Conservation (phyloP, 1,284 basidiomycete species). For the Bjerkandera adusta region DNA sequence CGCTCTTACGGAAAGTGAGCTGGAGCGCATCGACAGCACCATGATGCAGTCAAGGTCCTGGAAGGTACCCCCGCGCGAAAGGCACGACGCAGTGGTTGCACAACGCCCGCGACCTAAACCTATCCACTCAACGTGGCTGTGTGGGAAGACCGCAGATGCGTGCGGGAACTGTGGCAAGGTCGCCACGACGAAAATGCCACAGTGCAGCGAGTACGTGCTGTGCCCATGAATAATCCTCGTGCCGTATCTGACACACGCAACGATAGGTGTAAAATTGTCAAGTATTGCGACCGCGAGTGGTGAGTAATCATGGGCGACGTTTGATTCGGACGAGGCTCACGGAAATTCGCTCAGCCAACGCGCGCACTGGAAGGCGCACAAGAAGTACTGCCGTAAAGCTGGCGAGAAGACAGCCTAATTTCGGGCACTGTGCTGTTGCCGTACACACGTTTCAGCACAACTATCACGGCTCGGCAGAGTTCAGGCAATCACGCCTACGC, state of each 20-base stretch:
- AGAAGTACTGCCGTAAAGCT: constrained; percentile 3
- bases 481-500: too few species aligned
- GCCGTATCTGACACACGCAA: not conserved
- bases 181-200: constrained; percentile 3
- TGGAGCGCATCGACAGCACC: constrained; percentile 9
- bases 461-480: too few species aligned
- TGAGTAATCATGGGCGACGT: too few species aligned
- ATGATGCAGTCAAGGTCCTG: not conserved
- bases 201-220: constrained; percentile 6
- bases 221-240: too few species aligned
- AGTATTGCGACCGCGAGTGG: constrained; percentile 9
- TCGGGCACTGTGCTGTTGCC: too few species aligned
- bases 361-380: constrained; percentile 7
- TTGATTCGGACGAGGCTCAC: too few species aligned
- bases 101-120: constrained; percentile 1
- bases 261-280: constrained; percentile 10
- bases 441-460: too few species aligned
- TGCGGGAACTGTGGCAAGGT: constrained; percentile 3
- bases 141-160: not conserved
- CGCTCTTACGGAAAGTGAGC: constrained; percentile 3
- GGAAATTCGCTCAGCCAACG: constrained; percentile 5
- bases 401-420: not conserved
- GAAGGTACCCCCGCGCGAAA: not conserved
- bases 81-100: constrained; percentile 1
- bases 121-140: not conserved